Percentiles rank a stretch among this genome's conserved stretches.
Evolutionary conservation across 208 protist species (phyloP).

Genomic region (Leishmania martiniquensis): DNA sequence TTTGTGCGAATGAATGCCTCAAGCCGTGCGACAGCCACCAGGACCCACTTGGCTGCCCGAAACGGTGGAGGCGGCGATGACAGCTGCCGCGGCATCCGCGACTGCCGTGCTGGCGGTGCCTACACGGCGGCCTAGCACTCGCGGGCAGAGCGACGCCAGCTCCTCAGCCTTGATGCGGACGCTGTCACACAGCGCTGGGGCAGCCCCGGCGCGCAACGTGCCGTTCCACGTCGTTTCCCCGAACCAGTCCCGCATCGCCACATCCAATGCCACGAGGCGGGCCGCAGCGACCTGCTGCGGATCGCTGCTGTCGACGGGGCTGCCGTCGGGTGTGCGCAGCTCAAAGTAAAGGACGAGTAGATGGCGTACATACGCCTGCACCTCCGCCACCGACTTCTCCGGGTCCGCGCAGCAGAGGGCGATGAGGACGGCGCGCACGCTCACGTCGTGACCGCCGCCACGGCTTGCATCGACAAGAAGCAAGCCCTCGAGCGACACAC

Average conservation of each 20-base stretch:
- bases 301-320: constrained; percentile 21
- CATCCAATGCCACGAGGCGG: constrained; percentile 20
- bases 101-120: constrained; percentile 6
- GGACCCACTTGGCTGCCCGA: constrained; percentile 8
- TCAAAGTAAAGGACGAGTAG: constrained; percentile 46
- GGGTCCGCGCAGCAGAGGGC: constrained; percentile 41
- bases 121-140: constrained; percentile 36
- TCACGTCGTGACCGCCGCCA: constrained; percentile 24
- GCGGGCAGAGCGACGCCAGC: constrained; percentile 49
- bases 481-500: background rate
- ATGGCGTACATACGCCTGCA: constrained; percentile 52
- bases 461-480: background rate
- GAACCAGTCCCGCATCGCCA: constrained; percentile 34
- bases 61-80: constrained; percentile 17
- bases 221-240: constrained; percentile 8
- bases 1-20: background rate
- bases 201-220: constrained; percentile 8
- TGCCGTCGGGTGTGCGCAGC: constrained; percentile 26
- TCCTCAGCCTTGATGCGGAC: constrained; percentile 37
- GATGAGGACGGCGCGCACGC: constrained; percentile 40
- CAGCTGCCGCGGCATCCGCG: constrained; percentile 15
- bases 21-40: background rate
- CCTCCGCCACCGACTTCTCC: constrained; percentile 28
- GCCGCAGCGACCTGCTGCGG: constrained; percentile 29
- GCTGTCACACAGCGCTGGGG: constrained; percentile 29